Evolutionary conservation across 495 filamentous ascomycete genomes (phyloP), one percentile per base, ranked within the genome.

Genomic region (Hapsidospora chrysogenum): DNA sequence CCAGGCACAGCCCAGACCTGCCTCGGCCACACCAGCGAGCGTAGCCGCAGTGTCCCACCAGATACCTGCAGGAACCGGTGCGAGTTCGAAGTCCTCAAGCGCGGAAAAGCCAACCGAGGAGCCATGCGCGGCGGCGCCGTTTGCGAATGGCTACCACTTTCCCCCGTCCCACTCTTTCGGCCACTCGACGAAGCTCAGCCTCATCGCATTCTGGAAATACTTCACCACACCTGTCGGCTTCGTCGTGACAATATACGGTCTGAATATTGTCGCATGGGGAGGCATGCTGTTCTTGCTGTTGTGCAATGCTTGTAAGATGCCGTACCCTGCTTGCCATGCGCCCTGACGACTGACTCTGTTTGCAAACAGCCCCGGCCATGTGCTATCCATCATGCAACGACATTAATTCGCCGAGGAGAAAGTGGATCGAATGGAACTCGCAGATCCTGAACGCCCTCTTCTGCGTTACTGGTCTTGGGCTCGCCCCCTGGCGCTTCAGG

Each of bases 261-360:
- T 89, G 23, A 82, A 80, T 35, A 66, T 89, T 2, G 63, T 92
- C 4, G 84, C 82, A 7, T 93, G 85, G 84, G 85, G 85, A 35
- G 80, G 74, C 23, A 92, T 93, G 85, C 60, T 92, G 14, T 86
- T 93, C 59, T 63, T 92, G 13, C 67, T 93, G 7, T 64, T 92
- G 36, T 72, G 68, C 54, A 76, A 79, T 44, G 23, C 23, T 26
- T 6, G 23, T 26, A 26, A 6, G 23, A 11, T 26, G 11, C 23
- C n/a, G n/a, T n/a, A n/a, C n/a, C n/a, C n/a, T n/a, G n/a, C n/a
- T n/a, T n/a, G n/a, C n/a, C n/a, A n/a, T n/a, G n/a, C n/a, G n/a
- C n/a, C n/a, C n/a, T n/a, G n/a, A n/a, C n/a, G n/a, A n/a, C n/a
- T n/a, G n/a, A n/a, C n/a, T n/a, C n/a, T n/a, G n/a, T n/a, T n/a